A percentile compares a stretch with the other conserved stretches of the same genome.
These are phyloP conservation scores for Apiospora aurea DNA, from an alignment of 2,329 filamentous ascomycete species.

Conservation along the genomic window DNA sequence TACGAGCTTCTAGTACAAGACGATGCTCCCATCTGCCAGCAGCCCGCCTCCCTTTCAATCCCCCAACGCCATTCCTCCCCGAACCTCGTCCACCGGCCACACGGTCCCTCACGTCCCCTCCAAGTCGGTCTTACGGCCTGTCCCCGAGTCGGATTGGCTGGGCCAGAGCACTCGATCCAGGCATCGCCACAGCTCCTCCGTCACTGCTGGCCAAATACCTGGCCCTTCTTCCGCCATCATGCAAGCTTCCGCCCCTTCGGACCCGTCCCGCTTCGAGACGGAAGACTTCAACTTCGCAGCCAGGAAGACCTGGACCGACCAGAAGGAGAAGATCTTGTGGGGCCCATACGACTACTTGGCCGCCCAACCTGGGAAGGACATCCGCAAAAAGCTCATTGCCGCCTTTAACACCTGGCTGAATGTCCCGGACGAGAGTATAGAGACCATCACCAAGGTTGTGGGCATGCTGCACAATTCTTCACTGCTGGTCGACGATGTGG, in stretches of 20 bases:
- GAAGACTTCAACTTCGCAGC: constrained; percentile 62
- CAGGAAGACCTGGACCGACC: constrained; percentile 67
- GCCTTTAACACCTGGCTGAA: constrained; percentile 84
- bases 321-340: constrained; percentile 79
- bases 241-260: constrained; percentile 45
- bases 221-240: constrained; percentile 44
- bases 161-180: constrained; percentile 47
- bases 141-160: constrained; percentile 70
- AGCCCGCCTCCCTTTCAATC: constrained; percentile 47
- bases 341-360: constrained; percentile 84
- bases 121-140: constrained; percentile 56
- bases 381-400: constrained; percentile 78
- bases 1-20: constrained; percentile 15
- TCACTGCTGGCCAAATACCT: constrained; percentile 22
- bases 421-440: constrained; percentile 73
- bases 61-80: constrained; percentile 74
- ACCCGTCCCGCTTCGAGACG: constrained; percentile 60
- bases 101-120: constrained; percentile 41
- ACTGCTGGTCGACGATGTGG: constrained; percentile 85
- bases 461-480: constrained; percentile 88
- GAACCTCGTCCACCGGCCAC: constrained; percentile 72
- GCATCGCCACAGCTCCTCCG: constrained; percentile 41
- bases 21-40: constrained; percentile 25
- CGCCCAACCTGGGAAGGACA: constrained; percentile 83
- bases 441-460: constrained; percentile 79